Conservation (phyloP, 805 yeast genomes). For the Pichia phayaonensis region DNA sequence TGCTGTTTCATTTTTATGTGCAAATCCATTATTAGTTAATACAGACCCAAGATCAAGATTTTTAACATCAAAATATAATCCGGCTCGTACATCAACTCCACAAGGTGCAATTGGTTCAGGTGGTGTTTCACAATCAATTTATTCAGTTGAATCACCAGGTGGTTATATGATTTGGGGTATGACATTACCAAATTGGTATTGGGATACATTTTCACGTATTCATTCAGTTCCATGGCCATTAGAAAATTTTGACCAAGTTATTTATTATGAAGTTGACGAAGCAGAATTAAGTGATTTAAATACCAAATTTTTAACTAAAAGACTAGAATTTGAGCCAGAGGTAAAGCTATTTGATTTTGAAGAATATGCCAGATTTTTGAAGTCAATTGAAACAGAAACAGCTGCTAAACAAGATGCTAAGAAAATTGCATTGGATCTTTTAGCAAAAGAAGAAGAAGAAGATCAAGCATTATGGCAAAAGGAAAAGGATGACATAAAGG, state of each 20-base stretch:
- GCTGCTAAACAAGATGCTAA: constrained; percentile 16
- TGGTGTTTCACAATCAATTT: constrained; percentile 22
- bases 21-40: constrained; percentile 23
- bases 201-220: constrained; percentile 29
- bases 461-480: constrained; percentile 19
- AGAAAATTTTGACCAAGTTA: constrained; percentile 26
- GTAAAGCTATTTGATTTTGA: constrained; percentile 28
- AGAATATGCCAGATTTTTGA: constrained; percentile 25
- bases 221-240: constrained; percentile 27
- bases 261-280: constrained; percentile 31
- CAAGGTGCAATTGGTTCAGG: constrained; percentile 27
- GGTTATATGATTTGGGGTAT: constrained; percentile 30
- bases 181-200: constrained; percentile 25
- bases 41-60: constrained; percentile 27
- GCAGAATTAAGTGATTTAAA: constrained; percentile 23
- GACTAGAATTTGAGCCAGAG: constrained; percentile 22
- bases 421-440: constrained; percentile 17
- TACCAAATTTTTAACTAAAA: constrained; percentile 25
- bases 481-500: constrained; percentile 20
- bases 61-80: constrained; percentile 25
- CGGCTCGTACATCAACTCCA: constrained; percentile 28
- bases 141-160: constrained; percentile 28
- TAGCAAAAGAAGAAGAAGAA: constrained; percentile 17
- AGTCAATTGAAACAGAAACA: constrained; percentile 23
- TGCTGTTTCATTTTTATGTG: constrained; percentile 27